These are phyloP conservation scores for Tribonema minus DNA, from an alignment of 108 stramenopile species.

Conservation along the genomic window DNA sequence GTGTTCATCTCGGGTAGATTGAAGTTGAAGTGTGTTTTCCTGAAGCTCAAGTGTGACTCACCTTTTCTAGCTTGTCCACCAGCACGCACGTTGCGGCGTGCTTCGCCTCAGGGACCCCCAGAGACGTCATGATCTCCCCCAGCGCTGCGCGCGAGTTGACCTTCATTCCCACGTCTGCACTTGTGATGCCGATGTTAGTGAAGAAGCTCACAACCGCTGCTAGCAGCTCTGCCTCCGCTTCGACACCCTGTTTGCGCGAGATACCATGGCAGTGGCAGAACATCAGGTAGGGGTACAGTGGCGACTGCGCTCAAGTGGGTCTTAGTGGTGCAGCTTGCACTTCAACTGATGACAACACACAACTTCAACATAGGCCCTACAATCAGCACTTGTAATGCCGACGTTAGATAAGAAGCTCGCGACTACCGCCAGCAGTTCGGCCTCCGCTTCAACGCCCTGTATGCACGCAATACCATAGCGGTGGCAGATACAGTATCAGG, in stretches of 20 bases:
- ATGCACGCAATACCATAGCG: too few relatives aligned
- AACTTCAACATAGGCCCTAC: too few relatives aligned
- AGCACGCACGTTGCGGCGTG: slow-evolving; percentile 92
- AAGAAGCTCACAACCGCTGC: slow-evolving; percentile 86
- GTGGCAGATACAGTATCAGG: too few relatives aligned
- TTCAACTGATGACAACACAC: too few relatives aligned
- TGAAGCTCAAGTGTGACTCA: too few relatives aligned
- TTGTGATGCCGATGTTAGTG: slow-evolving; percentile 70
- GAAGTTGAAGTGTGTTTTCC: too few relatives aligned
- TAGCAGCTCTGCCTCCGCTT: slow-evolving; percentile 90
- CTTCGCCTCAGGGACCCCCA: slow-evolving; percentile 84
- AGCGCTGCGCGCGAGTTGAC: slow-evolving; percentile 84
- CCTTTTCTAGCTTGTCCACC: slow-evolving; percentile 96
- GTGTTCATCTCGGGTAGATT: too few relatives aligned
- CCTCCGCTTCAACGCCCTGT: slow-evolving; percentile 81
- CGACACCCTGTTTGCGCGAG: slow-evolving; percentile 69
- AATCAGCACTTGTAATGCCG: slow-evolving; percentile 78
- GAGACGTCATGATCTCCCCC: slow-evolving; percentile 73
- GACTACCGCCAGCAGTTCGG: slow-evolving; percentile 82
- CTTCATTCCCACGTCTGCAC: slow-evolving; percentile 90
- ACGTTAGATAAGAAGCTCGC: slow-evolving; percentile 77
- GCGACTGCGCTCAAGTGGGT: too few relatives aligned
- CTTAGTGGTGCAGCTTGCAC: too few relatives aligned
- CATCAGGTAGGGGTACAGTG: too few relatives aligned
- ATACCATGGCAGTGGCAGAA: too few relatives aligned